Percentiles rank a stretch among this genome's conserved stretches.
Conservation (phyloP, 208 protist genomes). For the Leishmania turanica region DNA sequence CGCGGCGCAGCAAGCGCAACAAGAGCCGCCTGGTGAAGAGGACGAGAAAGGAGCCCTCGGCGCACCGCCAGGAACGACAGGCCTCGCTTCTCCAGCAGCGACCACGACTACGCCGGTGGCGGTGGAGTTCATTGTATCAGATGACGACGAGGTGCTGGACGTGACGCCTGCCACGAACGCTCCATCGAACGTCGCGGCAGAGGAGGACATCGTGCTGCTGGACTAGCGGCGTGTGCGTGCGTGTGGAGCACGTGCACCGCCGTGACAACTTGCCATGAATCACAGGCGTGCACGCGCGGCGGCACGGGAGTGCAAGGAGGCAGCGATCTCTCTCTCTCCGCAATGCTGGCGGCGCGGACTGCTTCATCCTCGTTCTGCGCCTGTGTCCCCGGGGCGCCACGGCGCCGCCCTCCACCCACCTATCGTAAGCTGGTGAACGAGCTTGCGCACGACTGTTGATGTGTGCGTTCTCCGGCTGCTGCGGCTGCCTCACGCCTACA, state of each 20-base stretch:
- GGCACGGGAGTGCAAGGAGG: background rate
- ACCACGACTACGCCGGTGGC: background rate
- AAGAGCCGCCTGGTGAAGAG: background rate
- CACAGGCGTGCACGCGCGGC: background rate
- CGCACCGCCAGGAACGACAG: background rate
- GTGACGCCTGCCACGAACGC: background rate
- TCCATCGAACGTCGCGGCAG: background rate
- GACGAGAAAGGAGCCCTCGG: background rate
- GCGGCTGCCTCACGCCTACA: too few species aligned
- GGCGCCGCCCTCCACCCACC: background rate
- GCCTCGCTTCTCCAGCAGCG: background rate
- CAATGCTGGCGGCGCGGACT: background rate
- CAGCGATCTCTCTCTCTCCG: background rate
- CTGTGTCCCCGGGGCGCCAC: background rate
- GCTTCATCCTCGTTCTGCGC: background rate
- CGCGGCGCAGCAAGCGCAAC: background rate
- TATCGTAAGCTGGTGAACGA: background rate
- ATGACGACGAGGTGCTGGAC: constrained; percentile 6
- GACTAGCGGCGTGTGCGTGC: background rate
- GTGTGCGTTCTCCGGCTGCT: too few species aligned
- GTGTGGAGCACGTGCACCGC: too few species aligned
- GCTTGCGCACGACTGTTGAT: background rate
- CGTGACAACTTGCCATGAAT: background rate
- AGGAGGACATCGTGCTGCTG: constrained; percentile 7
- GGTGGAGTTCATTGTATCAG: background rate